These are phyloP conservation scores for Coemansia sp. DNA, from an alignment of 192 early-diverging fungal species.

Conservation along the genomic window DNA sequence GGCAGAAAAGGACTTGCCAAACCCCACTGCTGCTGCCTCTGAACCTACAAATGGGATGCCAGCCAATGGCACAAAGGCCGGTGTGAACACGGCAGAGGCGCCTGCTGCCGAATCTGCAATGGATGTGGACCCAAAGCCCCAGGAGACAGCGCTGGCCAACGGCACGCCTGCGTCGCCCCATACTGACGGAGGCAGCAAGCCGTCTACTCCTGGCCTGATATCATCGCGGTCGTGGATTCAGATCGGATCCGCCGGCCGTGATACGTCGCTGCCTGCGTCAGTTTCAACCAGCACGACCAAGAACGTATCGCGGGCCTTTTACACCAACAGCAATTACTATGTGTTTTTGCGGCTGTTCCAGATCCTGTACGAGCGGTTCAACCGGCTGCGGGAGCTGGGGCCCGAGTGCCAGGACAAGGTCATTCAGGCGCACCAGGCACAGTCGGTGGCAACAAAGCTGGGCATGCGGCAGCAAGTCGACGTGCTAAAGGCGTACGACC, in stretches of 20 bases:
- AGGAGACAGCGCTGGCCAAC: constrained; percentile 1
- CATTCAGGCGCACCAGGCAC: constrained; percentile 27
- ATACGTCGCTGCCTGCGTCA: constrained; percentile 17
- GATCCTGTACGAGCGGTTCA: constrained; percentile 81
- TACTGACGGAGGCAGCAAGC: constrained; percentile 39
- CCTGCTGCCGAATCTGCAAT: not conserved
- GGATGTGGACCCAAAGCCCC: constrained; percentile 8
- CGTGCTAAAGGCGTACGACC: constrained; percentile 59
- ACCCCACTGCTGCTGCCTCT: not conserved
- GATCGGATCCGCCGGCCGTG: constrained; percentile 26
- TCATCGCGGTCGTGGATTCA: constrained; percentile 56
- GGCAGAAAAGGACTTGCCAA: not conserved
- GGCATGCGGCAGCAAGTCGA: constrained; percentile 48
- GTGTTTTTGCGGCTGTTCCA: constrained; percentile 84
- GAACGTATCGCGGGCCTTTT: constrained; percentile 67
- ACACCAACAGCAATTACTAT: constrained; percentile 83
- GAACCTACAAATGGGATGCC: constrained; percentile 14
- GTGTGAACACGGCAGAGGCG: not conserved
- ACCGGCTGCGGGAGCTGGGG: constrained; percentile 73
- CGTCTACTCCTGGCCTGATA: constrained; percentile 51
- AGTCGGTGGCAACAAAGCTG: constrained; percentile 49
- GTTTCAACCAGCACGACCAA: constrained; percentile 14
- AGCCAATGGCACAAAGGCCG: constrained; percentile 13
- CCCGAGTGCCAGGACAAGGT: constrained; percentile 52
- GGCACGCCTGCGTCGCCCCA: constrained; percentile 6